Evolutionary conservation across 1,284 basidiomycete genomes (phyloP).

Genomic region (Cryptococcus sp.): DNA sequence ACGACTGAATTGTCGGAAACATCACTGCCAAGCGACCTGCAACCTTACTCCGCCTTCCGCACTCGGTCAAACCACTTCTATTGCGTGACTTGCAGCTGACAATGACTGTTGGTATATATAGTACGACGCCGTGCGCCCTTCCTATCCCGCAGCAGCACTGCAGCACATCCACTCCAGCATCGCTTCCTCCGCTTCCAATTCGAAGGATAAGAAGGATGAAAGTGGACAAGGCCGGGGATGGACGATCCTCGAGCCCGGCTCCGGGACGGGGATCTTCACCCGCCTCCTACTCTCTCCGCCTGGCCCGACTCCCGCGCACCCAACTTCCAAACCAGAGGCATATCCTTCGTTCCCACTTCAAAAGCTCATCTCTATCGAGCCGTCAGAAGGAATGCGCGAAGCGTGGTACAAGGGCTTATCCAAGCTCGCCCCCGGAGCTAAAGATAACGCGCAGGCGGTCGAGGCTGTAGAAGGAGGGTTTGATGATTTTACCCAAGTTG

Average conservation of each 20-base stretch:
- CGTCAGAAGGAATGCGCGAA: slow-evolving; percentile 53
- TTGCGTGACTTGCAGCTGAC: too few species aligned
- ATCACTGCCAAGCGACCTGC: neutral
- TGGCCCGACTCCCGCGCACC: too few species aligned
- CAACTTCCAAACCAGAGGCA: neutral
- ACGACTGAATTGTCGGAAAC: too few species aligned
- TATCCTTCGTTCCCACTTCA: slow-evolving; percentile 46
- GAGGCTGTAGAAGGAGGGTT: slow-evolving; percentile 51
- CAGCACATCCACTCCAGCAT: slow-evolving; percentile 38
- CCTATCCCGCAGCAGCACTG: slow-evolving; percentile 51
- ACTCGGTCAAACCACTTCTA: neutral
- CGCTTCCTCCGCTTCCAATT: slow-evolving; percentile 2
- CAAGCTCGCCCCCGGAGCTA: slow-evolving; percentile 6
- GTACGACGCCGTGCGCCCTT: slow-evolving; percentile 54
- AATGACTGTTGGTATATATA: slow-evolving; percentile 8
- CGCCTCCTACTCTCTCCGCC: slow-evolving; percentile 50
- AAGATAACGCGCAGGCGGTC: slow-evolving; percentile 3
- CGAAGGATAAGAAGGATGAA: neutral
- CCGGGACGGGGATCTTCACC: slow-evolving; percentile 56
- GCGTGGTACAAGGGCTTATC: slow-evolving; percentile 36
- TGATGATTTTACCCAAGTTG: slow-evolving; percentile 41
- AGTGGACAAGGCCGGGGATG: slow-evolving; percentile 5
- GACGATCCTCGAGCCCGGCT: slow-evolving; percentile 48
- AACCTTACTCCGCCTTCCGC: neutral
- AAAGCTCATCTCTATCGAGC: slow-evolving; percentile 51